Conservation (phyloP, 352 stramenopile species). For the Vaucheria bursata region DNA sequence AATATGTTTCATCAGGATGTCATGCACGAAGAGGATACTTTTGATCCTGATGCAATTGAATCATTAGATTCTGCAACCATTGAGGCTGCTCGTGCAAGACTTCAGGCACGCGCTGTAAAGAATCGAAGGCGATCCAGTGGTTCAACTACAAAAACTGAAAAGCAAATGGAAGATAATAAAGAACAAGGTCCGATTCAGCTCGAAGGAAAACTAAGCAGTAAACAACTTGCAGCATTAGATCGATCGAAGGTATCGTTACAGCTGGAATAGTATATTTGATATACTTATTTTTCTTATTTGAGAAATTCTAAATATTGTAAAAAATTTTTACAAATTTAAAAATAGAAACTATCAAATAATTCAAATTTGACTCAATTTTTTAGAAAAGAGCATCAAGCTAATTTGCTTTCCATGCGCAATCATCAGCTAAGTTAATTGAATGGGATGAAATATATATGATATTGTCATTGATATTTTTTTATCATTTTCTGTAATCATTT, state of each 20-base stretch:
- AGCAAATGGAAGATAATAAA: slow-evolving; percentile 32
- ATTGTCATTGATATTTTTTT: not conserved
- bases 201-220: slow-evolving; percentile 15
- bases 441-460: not conserved
- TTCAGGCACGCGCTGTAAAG: slow-evolving; percentile 19
- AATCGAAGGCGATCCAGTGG: slow-evolving; percentile 9
- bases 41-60: not conserved
- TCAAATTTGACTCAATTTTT: not conserved
- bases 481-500: not conserved
- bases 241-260: slow-evolving; percentile 33
- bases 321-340: not conserved
- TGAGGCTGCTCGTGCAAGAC: slow-evolving; percentile 18
- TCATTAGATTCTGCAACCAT: slow-evolving; percentile 12
- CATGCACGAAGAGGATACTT: not conserved
- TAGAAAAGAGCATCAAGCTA: not conserved
- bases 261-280: not conserved
- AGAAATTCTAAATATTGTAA: not conserved
- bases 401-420: not conserved
- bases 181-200: slow-evolving; percentile 46
- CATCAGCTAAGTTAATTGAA: not conserved
- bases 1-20: not conserved
- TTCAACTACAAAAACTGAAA: slow-evolving; percentile 15
- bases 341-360: not conserved
- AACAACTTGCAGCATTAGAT: slow-evolving; percentile 40
- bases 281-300: no score